These are phyloP conservation scores for Solanum pennellii DNA, from an alignment of 257 asterid genomes.

Conservation along the genomic window DNA sequence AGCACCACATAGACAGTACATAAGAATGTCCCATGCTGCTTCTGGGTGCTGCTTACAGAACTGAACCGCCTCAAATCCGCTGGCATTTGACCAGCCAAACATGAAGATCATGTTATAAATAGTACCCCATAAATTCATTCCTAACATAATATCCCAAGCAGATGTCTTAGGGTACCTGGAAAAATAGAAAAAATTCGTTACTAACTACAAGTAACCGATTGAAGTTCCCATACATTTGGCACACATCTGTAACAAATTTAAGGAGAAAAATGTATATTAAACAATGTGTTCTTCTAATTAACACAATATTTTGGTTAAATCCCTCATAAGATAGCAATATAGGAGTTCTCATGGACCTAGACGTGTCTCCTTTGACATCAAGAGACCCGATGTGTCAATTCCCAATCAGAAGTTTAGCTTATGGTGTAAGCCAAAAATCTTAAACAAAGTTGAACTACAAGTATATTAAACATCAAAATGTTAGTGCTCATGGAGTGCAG, in stretches of 20 bases:
- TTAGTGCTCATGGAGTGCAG: background rate
- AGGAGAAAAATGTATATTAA: background rate
- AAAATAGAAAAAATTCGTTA: background rate
- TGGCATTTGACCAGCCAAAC: slow-evolving; percentile 81
- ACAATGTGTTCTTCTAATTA: background rate
- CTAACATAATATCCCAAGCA: slow-evolving; percentile 96
- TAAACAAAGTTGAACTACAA: background rate
- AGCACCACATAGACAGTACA: slow-evolving; percentile 86
- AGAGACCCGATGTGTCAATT: background rate
- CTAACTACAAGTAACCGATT: background rate
- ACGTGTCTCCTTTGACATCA: background rate
- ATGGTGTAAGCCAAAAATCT: background rate
- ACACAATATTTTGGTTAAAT: background rate
- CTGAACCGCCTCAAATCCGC: slow-evolving; percentile 58
- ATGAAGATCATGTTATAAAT: slow-evolving; percentile 72
- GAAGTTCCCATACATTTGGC: background rate
- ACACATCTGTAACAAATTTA: background rate
- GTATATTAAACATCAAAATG: background rate
- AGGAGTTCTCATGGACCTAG: background rate
- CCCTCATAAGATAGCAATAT: background rate
- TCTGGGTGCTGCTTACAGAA: slow-evolving; percentile 89
- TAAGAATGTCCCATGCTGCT: slow-evolving; percentile 85
- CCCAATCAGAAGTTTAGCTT: background rate
- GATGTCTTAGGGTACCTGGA: slow-evolving; percentile 86
- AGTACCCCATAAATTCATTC: slow-evolving; percentile 97